Evolutionary conservation across 495 filamentous ascomycete species (phyloP).

Genomic region (Penicillium flavigenum): DNA sequence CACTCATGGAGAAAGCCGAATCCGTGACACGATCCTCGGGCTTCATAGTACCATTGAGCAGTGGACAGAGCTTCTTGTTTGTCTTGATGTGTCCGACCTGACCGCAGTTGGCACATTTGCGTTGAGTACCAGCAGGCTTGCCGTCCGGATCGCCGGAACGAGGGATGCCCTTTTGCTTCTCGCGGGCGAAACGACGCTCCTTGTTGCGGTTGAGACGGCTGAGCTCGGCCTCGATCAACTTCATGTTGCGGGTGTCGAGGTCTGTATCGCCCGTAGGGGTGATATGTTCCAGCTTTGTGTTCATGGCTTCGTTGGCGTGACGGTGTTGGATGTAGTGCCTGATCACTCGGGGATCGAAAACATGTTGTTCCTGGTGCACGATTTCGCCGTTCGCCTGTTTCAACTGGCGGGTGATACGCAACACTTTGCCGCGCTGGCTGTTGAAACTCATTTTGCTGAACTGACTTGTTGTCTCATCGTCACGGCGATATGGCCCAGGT

Average conservation of each 20-base stretch:
- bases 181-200: slow-evolving; percentile 84
- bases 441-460: slow-evolving; percentile 74
- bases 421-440: slow-evolving; percentile 66
- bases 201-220: slow-evolving; percentile 83
- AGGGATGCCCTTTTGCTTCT: slow-evolving; percentile 74
- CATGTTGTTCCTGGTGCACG: slow-evolving; percentile 57
- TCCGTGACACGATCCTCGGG: slow-evolving; percentile 60
- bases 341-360: slow-evolving; percentile 74
- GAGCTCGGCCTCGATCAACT: slow-evolving; percentile 70
- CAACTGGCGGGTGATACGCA: slow-evolving; percentile 71
- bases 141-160: slow-evolving; percentile 44
- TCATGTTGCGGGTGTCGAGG: slow-evolving; percentile 59
- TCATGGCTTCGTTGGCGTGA: slow-evolving; percentile 57
- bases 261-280: slow-evolving; percentile 74
- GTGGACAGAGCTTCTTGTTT: slow-evolving; percentile 96
- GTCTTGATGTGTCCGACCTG: slow-evolving; percentile 97
- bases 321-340: slow-evolving; percentile 59
- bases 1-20: slow-evolving; percentile 54
- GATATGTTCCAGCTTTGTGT: slow-evolving; percentile 63
- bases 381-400: slow-evolving; percentile 62
- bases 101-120: slow-evolving; percentile 97
- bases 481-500: slow-evolving; percentile 51
- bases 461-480: slow-evolving; percentile 84
- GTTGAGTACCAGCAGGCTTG: slow-evolving; percentile 66
- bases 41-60: slow-evolving; percentile 84